Evolutionary conservation across 768 basidiomycete species (phyloP), one percentile per base, ranked within the genome.

Genomic region (Russula ochroleuca): DNA sequence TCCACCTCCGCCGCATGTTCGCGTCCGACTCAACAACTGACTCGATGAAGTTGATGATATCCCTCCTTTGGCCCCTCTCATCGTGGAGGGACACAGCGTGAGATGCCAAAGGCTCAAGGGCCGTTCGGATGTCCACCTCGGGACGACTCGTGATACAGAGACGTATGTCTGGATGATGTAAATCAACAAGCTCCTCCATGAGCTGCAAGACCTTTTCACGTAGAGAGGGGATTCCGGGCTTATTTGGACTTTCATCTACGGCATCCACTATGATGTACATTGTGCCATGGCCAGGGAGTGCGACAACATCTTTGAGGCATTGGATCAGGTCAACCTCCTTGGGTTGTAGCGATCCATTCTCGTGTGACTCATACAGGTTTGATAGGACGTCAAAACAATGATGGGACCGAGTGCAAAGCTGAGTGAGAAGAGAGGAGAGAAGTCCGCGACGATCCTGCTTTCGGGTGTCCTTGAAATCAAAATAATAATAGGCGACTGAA

Each of bases 391-490:
- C 40, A 4, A 8, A 35, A 17, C 21, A 2, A 35, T 0, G 28
- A 48, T 60, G 19, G 40, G 50, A 60, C 7, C 41, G 28, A 15
- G 59, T 19, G 23, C 50, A 60, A 8, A 60, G 49, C 9, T 60
- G 59, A 6, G 2, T 41, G 28, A 60, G 49, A n/a, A 52, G 59
- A 19, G 59, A 60, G 7, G 50, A 31, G 28, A 60, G n/a, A 3
- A 52, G 7, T 15, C 59, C 59, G 33, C 49, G 58, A 11, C 15
- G n/a, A 15, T 43, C 58, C 28, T 51, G 58, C 40, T 51, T 59
- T 5, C 13, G 7, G 5, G 8, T 1, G 25, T 51, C 58, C 3
- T 51, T 50, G 19, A 31, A 59, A 25, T 59, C 58, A 15, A 51
- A 59, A 15, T 59, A 59, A 41, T 47, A 51, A 17, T 51, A 59